Percentiles rank a stretch among this genome's conserved stretches.
Evolutionary conservation across 768 basidiomycete genomes (phyloP).

Genomic region (Tulasnella sp.): DNA sequence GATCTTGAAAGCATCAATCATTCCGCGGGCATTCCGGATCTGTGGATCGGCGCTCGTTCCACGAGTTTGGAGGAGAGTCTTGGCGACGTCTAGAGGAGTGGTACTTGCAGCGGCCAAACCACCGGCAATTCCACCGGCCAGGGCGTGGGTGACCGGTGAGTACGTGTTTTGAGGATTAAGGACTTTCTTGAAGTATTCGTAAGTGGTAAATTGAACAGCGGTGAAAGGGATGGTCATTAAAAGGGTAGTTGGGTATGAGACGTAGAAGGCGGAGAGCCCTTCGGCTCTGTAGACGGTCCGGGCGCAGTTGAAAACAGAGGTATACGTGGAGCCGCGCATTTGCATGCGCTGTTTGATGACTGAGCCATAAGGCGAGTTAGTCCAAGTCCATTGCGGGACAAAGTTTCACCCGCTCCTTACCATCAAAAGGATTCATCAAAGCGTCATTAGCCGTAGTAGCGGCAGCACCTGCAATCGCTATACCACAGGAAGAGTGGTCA

Average conservation of each 20-base stretch:
- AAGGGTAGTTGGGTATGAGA: slow-evolving; percentile 97
- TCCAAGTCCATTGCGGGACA: not conserved
- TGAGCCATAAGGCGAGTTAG: slow-evolving; percentile 30
- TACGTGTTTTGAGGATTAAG: slow-evolving; percentile 82
- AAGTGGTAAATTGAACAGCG: slow-evolving; percentile 94
- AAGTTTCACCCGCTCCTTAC: slow-evolving; percentile 35
- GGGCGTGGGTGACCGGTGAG: slow-evolving; percentile 87
- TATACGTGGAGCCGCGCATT: slow-evolving; percentile 85
- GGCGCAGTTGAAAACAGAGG: slow-evolving; percentile 79
- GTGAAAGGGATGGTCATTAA: slow-evolving; percentile 97
- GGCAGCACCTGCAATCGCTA: slow-evolving; percentile 86
- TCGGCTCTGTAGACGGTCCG: slow-evolving; percentile 75
- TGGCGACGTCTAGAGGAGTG: slow-evolving; percentile 94
- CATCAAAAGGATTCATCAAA: slow-evolving; percentile 99
- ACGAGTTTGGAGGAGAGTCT: slow-evolving; percentile 92
- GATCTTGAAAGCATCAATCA: slow-evolving; percentile 80
- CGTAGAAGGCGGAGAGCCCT: slow-evolving; percentile 87
- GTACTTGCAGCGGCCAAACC: slow-evolving; percentile 93
- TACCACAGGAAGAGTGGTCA: not conserved
- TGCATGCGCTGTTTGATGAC: slow-evolving; percentile 99
- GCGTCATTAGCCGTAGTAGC: slow-evolving; percentile 95
- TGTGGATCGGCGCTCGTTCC: slow-evolving; percentile 80
- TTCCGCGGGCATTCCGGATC: slow-evolving; percentile 75
- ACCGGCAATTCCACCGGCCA: slow-evolving; percentile 87
- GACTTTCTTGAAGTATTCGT: slow-evolving; percentile 82